phyloP scores from a whole-genome alignment of 371 early-diverging fungal genomes.

The Zancudomyces culisetae region DNA sequence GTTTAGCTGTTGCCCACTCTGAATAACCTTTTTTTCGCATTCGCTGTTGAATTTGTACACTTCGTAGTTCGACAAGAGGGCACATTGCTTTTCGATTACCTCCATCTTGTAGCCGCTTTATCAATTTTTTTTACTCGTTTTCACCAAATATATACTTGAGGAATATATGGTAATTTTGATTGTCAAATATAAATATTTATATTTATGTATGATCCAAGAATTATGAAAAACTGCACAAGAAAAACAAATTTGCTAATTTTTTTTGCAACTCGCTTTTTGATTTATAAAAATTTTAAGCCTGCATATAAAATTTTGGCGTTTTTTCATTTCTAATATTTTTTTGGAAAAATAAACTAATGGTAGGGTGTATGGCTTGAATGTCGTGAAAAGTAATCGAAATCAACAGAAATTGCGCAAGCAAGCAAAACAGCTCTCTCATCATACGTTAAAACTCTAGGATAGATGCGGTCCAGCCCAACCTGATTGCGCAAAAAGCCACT shows the following conservation, averaged over 20 bases:
- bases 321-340: no score
- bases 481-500: neutral
- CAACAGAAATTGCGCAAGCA: constrained; percentile 69
- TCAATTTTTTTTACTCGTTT: no score
- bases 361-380: constrained; percentile 36
- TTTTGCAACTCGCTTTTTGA: no score
- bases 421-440: constrained; percentile 71
- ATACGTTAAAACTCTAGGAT: constrained; percentile 27
- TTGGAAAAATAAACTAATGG: neutral
- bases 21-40: neutral
- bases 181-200: no score
- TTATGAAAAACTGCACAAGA: no score
- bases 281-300: no score
- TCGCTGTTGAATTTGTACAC: neutral
- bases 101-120: no score
- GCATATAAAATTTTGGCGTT: no score
- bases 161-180: no score
- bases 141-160: no score
- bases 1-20: neutral
- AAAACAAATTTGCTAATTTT: no score
- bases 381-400: constrained; percentile 77
- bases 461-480: neutral
- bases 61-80: neutral
- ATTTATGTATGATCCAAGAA: no score
- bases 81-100: neutral